phyloP scores from a whole-genome alignment of 1,139 yeast species.

The Geotrichum histeridarum region DNA sequence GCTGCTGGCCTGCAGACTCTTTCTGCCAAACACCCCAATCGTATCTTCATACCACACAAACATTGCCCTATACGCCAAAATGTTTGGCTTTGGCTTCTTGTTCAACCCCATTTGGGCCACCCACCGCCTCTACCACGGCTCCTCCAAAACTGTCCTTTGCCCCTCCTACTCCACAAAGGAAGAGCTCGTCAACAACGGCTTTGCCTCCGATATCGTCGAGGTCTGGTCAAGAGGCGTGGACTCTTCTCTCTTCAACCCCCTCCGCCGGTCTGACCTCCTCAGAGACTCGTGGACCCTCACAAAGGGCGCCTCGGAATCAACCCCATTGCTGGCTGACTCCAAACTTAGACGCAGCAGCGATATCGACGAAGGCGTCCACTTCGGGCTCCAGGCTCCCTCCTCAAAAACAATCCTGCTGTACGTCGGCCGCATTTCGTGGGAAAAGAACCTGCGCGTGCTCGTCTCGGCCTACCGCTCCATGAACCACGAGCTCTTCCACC shows the following conservation, averaged over 20 bases:
- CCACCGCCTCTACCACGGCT: slow-evolving; percentile 23
- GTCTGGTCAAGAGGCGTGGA: slow-evolving; percentile 26
- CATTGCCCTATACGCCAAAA: slow-evolving; percentile 24
- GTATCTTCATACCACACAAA: slow-evolving; percentile 26
- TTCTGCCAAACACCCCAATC: slow-evolving; percentile 22
- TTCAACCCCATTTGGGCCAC: slow-evolving; percentile 24
- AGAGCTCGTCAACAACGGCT: slow-evolving; percentile 22
- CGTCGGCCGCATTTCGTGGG: slow-evolving; percentile 26
- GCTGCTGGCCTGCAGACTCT: slow-evolving; percentile 20
- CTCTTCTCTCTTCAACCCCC: slow-evolving; percentile 18
- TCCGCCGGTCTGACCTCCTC: slow-evolving; percentile 12
- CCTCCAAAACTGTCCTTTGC: slow-evolving; percentile 21
- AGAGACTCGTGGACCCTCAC: slow-evolving; percentile 17
- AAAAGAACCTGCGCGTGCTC: slow-evolving; percentile 28
- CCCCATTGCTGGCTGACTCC: slow-evolving; percentile 1
- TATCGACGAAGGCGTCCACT: slow-evolving; percentile 22
- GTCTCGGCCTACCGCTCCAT: slow-evolving; percentile 31
- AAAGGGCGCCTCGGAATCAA: neutral
- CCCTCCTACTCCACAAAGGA: slow-evolving; percentile 23
- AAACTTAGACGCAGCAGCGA: slow-evolving; percentile 14
- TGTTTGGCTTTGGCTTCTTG: slow-evolving; percentile 24
- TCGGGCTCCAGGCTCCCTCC: slow-evolving; percentile 17
- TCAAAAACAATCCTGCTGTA: slow-evolving; percentile 22
- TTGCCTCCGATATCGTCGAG: slow-evolving; percentile 16
- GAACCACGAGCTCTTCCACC: slow-evolving; percentile 24